A percentile compares a stretch with the other conserved stretches of the same genome.
Evolutionary conservation across 2,329 filamentous ascomycete genomes (phyloP).

Genomic region (Fusarium sp.): DNA sequence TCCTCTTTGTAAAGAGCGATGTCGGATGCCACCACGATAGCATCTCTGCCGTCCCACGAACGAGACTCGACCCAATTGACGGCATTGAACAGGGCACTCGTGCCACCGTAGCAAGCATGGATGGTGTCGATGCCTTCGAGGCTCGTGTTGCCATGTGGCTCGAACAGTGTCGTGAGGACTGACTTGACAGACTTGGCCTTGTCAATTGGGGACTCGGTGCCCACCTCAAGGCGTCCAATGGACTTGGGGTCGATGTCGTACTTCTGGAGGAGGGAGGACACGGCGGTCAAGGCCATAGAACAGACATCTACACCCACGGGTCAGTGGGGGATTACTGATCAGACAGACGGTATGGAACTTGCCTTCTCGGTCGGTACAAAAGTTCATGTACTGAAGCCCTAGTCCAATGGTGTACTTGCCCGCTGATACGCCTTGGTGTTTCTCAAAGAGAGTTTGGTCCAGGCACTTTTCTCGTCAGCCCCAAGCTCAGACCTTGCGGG

Average conservation of each 20-base stretch:
- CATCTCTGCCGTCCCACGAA: neutral
- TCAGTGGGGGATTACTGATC: neutral
- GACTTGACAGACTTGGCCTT: neutral
- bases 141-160: neutral
- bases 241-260: neutral
- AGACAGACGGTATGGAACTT: neutral
- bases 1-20: neutral
- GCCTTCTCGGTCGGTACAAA: neutral
- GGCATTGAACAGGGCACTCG: neutral
- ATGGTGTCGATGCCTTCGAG: neutral
- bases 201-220: neutral
- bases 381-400: neutral
- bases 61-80: conserved; percentile 2
- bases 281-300: neutral
- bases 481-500: neutral
- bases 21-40: neutral
- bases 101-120: neutral
- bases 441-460: neutral
- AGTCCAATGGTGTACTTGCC: neutral
- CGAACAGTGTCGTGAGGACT: neutral
- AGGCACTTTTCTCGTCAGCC: neutral
- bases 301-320: neutral
- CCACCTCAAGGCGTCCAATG: neutral
- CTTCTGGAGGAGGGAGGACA: neutral
- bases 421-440: neutral